phyloP scores from a whole-genome alignment of 1,284 basidiomycete species.

The Rhodotorula sp. region DNA sequence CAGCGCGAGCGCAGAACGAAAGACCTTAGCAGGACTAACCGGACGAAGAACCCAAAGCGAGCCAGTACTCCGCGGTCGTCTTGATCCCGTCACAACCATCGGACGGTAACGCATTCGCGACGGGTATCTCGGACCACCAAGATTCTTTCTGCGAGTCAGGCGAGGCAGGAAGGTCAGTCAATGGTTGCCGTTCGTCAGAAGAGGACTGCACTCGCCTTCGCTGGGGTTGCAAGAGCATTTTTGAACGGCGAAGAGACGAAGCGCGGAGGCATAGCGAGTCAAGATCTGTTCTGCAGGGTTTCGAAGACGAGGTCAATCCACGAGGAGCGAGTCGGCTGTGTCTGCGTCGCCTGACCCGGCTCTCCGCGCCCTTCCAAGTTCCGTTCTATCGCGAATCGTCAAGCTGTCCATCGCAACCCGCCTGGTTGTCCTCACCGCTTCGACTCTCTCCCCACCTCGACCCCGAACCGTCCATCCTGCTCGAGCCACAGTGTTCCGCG shows the following conservation, averaged over 20 bases:
- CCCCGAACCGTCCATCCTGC: too few relatives aligned
- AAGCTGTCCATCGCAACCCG: too few relatives aligned
- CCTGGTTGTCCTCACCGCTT: too few relatives aligned
- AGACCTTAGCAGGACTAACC: conserved; percentile 7
- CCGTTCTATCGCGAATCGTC: too few relatives aligned
- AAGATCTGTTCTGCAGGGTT: not conserved
- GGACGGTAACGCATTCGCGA: conserved; percentile 15
- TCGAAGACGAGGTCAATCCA: not conserved
- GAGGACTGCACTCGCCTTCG: conserved; percentile 22
- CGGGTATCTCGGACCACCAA: conserved; percentile 41
- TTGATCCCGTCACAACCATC: conserved; percentile 36
- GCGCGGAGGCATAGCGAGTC: conserved; percentile 30
- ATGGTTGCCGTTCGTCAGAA: not conserved
- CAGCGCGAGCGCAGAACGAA: not conserved
- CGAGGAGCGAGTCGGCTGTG: too few relatives aligned
- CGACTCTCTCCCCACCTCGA: too few relatives aligned
- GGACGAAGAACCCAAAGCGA: conserved; percentile 31
- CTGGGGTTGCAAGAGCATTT: conserved; percentile 36
- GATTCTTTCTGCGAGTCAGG: conserved; percentile 30
- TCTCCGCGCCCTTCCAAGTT: too few relatives aligned
- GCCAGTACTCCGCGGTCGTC: conserved; percentile 28
- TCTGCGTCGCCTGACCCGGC: too few relatives aligned
- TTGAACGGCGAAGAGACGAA: conserved; percentile 42
- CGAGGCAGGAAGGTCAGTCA: not conserved
- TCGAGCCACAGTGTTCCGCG: too few relatives aligned